These are phyloP conservation scores for Hyphopichia homilentoma DNA, from an alignment of 805 yeast species.

Conservation along the genomic window DNA sequence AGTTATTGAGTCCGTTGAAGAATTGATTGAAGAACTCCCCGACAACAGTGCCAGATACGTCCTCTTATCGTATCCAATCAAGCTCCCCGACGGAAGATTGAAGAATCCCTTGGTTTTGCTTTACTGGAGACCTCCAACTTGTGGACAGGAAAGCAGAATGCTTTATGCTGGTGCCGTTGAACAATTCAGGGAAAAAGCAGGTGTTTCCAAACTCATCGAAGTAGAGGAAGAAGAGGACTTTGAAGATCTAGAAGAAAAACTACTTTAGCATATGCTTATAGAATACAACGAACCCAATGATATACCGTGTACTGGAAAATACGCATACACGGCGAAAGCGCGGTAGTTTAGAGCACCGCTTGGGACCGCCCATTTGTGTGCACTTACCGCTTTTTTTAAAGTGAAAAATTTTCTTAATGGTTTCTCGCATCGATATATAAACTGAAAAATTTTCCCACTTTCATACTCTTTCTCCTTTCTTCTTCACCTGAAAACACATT, in stretches of 20 bases:
- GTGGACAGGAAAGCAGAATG: constrained; percentile 82
- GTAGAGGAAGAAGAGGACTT: constrained; percentile 68
- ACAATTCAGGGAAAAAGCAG: constrained; percentile 71
- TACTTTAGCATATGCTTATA: too few species aligned
- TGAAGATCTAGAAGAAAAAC: constrained; percentile 47
- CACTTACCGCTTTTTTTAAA: too few species aligned
- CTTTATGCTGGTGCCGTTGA: constrained; percentile 89
- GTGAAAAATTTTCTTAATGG: too few species aligned
- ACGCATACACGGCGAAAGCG: too few species aligned
- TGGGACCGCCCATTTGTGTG: too few species aligned
- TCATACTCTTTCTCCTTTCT: constrained; percentile 5
- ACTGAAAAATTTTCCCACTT: constrained; percentile 9
- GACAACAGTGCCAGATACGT: constrained; percentile 77
- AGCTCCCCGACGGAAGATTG: constrained; percentile 65
- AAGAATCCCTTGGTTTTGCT: constrained; percentile 71
- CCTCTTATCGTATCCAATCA: constrained; percentile 72
- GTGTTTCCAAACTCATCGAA: constrained; percentile 63
- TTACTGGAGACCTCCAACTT: constrained; percentile 86
- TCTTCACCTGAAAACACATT: constrained; percentile 18
- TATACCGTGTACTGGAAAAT: too few species aligned
- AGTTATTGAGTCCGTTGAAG: constrained; percentile 50
- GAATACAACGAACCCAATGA: too few species aligned
- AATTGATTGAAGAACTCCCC: constrained; percentile 72
- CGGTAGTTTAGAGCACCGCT: too few species aligned
- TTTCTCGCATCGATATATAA: too few species aligned